Evolutionary conservation across 257 asterid genomes (phyloP).

Genomic region (Jaltomata sinuosa): DNA sequence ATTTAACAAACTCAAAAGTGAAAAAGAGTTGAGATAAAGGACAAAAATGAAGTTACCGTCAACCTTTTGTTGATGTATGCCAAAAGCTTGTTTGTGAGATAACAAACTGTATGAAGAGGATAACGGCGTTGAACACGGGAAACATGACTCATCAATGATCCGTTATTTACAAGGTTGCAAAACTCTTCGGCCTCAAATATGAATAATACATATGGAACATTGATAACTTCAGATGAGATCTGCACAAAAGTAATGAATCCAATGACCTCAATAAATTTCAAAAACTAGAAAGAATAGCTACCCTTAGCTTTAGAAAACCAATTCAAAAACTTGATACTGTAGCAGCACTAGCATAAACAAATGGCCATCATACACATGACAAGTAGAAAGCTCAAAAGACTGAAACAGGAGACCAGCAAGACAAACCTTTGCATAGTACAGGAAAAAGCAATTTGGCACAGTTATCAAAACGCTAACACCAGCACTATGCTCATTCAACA

Average conservation of each 20-base stretch:
- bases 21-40: background rate
- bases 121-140: constrained; percentile 46
- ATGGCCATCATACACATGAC: background rate
- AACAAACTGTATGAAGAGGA: constrained; percentile 80
- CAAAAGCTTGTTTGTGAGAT: constrained; percentile 70
- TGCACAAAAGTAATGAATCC: constrained; percentile 28
- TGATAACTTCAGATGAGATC: constrained; percentile 39
- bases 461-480: background rate
- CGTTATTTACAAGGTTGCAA: constrained; percentile 51
- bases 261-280: background rate
- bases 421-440: background rate
- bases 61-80: constrained; percentile 77
- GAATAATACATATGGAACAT: constrained; percentile 52
- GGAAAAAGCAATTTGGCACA: background rate
- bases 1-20: background rate
- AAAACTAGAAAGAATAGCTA: background rate
- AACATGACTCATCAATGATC: constrained; percentile 51
- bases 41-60: constrained; percentile 6
- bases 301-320: background rate
- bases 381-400: background rate
- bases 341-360: background rate
- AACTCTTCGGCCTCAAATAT: constrained; percentile 87
- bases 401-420: background rate
- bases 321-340: background rate
- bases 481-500: background rate